Base-by-base conservation (phyloP, 768 basidiomycete species). In the Amanita pallidorosea region DNA sequence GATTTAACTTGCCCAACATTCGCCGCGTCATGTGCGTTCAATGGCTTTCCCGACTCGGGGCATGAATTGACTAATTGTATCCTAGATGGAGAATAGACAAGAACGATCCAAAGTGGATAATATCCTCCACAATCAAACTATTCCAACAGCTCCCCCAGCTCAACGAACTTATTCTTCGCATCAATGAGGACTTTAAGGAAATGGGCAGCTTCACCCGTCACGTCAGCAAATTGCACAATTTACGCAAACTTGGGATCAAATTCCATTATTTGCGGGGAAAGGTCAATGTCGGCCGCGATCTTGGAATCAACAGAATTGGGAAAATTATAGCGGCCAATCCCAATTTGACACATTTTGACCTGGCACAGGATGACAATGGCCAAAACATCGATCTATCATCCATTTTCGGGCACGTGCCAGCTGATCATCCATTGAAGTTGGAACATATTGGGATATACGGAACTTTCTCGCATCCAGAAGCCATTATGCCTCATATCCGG, bases 41-140 rank as follows among this genome's bases (percentile, higher is more conserved):
- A 3, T 4, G 23, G n/a, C 37, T 17, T 25, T n/a, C 8, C 5
- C 13, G 20, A 37, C 15, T 12, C 12, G 3, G 1, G 8, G 17
- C 11, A 12, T n/a, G 17, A 37, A 6, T 13, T 22, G 7, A 23
- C 37, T 49, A 25, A 38, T 41, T 20, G 3, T 41, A 29, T 29
- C n/a, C 11, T 20, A 47, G 46, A 7, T 49, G 47, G 38, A 13
- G 3, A 17, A 22, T 27, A 40, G 48, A 49, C 18, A 40, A 18
- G n/a, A 18, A 42, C 13, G 46, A 47, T 9, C 35, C 46, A 7
- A 38, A 47, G 20, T 49, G 48, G 48, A 40, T 37, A 41, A 41
- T 27, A 11, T 27, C 48, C 15, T 25, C 18, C 17, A 49, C 48
- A 4, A 13, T 49, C 12, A 38, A 49, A 13, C 18, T 49, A 11